A percentile compares a stretch with the other conserved stretches of the same genome.
Evolutionary conservation across 768 basidiomycete genomes (phyloP).

Genomic region (Polyporus arcularius): DNA sequence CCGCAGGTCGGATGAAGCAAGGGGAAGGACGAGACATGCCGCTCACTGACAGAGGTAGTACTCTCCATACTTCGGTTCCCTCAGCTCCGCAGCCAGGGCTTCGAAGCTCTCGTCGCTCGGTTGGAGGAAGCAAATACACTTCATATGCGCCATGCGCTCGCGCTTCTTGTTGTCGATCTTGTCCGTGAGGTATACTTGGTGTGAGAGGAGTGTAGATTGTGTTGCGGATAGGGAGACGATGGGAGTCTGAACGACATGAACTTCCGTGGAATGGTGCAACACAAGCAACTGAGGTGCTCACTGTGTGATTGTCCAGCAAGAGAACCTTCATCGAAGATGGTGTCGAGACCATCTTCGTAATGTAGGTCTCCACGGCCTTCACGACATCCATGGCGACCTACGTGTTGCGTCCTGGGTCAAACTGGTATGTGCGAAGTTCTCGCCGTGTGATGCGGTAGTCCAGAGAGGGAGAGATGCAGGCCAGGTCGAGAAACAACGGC

Average conservation of each 20-base stretch:
- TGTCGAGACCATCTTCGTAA: slow-evolving; percentile 83
- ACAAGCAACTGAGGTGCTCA: slow-evolving; percentile 38
- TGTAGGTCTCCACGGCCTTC: slow-evolving; percentile 93
- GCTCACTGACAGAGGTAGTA: slow-evolving; percentile 99
- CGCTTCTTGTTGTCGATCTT: slow-evolving; percentile 92
- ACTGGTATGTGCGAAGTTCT: no score
- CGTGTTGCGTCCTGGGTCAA: not conserved
- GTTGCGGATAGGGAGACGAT: slow-evolving; percentile 95
- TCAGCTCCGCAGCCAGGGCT: slow-evolving; percentile 80
- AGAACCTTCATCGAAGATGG: slow-evolving; percentile 94
- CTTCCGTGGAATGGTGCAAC: slow-evolving; percentile 1
- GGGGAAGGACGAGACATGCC: slow-evolving; percentile 22
- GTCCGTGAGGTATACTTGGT: slow-evolving; percentile 98
- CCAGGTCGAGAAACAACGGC: no score
- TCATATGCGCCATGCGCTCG: slow-evolving; percentile 94
- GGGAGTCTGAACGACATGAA: slow-evolving; percentile 64
- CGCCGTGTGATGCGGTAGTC: no score
- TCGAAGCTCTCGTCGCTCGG: slow-evolving; percentile 80
- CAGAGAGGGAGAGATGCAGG: no score
- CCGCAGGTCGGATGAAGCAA: not conserved
- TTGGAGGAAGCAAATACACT: slow-evolving; percentile 93
- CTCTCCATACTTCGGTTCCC: slow-evolving; percentile 92
- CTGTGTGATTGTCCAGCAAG: slow-evolving; percentile 92
- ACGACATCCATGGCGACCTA: slow-evolving; percentile 78
- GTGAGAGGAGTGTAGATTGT: slow-evolving; percentile 88